These are phyloP conservation scores for Populus davidiana DNA, from an alignment of 345 rosid species.

Conservation along the genomic window DNA sequence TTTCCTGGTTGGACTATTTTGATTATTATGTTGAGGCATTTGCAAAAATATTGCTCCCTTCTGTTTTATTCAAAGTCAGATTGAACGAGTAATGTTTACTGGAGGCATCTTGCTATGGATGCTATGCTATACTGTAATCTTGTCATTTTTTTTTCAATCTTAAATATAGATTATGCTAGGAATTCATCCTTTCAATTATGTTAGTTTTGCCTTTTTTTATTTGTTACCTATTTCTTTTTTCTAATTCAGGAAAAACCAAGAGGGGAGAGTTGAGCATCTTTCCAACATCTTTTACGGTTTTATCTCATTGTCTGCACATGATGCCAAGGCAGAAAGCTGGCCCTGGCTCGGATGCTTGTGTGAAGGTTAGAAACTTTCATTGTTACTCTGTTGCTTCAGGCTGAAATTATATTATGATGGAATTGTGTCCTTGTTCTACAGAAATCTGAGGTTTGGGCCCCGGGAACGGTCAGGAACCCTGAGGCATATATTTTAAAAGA, in stretches of 20 bases:
- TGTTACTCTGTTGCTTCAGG: background rate
- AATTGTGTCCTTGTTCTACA: slow-evolving; percentile 30
- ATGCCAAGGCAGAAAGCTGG: slow-evolving; percentile 75
- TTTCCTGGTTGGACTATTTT: background rate
- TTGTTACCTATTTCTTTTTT: background rate
- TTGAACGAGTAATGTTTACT: background rate
- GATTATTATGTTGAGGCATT: background rate
- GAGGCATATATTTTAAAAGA: slow-evolving; percentile 80
- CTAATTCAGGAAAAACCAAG: slow-evolving; percentile 72
- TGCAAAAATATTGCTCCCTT: background rate
- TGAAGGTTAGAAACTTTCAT: slow-evolving; percentile 39
- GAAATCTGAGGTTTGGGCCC: slow-evolving; percentile 66
- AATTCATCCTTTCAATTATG: background rate
- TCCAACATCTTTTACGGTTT: slow-evolving; percentile 52
- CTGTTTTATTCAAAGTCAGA: background rate
- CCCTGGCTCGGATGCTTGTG: slow-evolving; percentile 41
- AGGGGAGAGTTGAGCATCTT: slow-evolving; percentile 91
- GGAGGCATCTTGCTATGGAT: background rate
- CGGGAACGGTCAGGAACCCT: slow-evolving; percentile 75
- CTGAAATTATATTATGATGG: slow-evolving; percentile 4
- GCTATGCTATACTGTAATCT: background rate
- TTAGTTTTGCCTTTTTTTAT: background rate
- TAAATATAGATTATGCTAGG: background rate
- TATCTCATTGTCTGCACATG: slow-evolving; percentile 97
- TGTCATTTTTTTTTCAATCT: background rate